Conservation (phyloP, 805 yeast species). For the Wickerhamomyces rabaulensis region DNA sequence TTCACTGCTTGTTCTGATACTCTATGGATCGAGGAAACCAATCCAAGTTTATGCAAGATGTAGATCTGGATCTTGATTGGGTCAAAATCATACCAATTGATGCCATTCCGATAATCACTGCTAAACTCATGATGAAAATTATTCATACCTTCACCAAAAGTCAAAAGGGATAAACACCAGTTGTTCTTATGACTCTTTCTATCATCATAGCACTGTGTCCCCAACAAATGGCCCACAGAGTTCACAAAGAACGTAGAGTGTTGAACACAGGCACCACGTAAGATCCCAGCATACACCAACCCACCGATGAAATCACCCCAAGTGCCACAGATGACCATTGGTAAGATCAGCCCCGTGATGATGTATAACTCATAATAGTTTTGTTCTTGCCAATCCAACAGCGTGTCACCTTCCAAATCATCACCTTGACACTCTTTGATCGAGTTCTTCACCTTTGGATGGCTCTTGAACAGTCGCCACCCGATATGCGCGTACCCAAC, state of each 20-base stretch:
- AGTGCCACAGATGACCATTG: slow-evolving; percentile 58
- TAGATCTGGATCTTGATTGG: slow-evolving; percentile 76
- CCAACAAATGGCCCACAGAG: slow-evolving; percentile 77
- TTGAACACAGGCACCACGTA: slow-evolving; percentile 68
- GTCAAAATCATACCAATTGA: slow-evolving; percentile 70
- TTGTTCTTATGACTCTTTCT: slow-evolving; percentile 70
- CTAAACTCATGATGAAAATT: slow-evolving; percentile 97
- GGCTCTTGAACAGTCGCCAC: slow-evolving; percentile 72
- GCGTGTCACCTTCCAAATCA: slow-evolving; percentile 56
- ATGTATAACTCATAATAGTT: slow-evolving; percentile 44
- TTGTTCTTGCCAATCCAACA: slow-evolving; percentile 32
- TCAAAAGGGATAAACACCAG: slow-evolving; percentile 52
- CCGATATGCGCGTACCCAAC: slow-evolving; percentile 82
- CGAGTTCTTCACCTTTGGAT: slow-evolving; percentile 42
- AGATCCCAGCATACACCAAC: slow-evolving; percentile 68
- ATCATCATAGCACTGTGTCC: slow-evolving; percentile 70
- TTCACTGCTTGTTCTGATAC: slow-evolving; percentile 45
- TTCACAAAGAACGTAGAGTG: slow-evolving; percentile 75
- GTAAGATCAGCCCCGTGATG: slow-evolving; percentile 52
- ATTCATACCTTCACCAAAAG: slow-evolving; percentile 89
- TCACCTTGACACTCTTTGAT: slow-evolving; percentile 33
- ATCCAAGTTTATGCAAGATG: slow-evolving; percentile 43
- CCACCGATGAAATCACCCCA: slow-evolving; percentile 82
- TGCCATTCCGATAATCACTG: slow-evolving; percentile 76
- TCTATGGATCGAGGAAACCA: slow-evolving; percentile 53